Percentiles rank a stretch among this genome's conserved stretches.
These are phyloP conservation scores for Sphenostylis stenocarpa DNA, from an alignment of 306 rosid genomes.

Conservation along the genomic window DNA sequence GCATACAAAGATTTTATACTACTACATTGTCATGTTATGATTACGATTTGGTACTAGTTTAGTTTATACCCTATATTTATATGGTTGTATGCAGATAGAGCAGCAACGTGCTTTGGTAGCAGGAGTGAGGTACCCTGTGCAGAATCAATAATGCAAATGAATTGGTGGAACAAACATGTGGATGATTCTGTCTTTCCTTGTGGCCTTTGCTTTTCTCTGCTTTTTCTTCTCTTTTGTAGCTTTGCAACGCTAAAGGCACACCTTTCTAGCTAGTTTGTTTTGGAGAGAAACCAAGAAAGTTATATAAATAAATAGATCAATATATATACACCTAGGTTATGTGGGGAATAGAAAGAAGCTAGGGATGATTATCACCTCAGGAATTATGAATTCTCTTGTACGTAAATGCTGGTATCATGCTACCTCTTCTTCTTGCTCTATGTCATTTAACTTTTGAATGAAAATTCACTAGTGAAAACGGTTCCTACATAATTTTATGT, in stretches of 20 bases:
- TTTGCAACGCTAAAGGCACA: neutral
- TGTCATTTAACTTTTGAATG: neutral
- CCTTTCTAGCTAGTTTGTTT: neutral
- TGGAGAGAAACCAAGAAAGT: too few relatives aligned
- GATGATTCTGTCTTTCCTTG: neutral
- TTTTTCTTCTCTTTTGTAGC: neutral
- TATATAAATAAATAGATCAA: too few relatives aligned
- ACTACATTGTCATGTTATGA: neutral
- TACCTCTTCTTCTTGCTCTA: neutral
- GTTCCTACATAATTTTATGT: too few relatives aligned
- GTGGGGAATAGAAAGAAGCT: neutral
- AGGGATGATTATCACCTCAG: neutral
- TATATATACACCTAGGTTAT: neutral
- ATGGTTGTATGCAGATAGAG: slow-evolving; percentile 56
- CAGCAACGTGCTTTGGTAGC: slow-evolving; percentile 88
- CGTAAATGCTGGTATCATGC: neutral
- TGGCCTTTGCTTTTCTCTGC: too few relatives aligned
- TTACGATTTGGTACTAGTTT: neutral
- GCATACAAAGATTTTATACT: neutral
- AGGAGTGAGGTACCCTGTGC: slow-evolving; percentile 80
- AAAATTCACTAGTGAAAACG: neutral
- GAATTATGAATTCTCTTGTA: neutral
- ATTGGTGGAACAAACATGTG: neutral
- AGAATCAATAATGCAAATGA: slow-evolving; percentile 38
- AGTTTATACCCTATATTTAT: neutral